Evolutionary conservation across 2,329 filamentous ascomycete species (phyloP).

Genomic region (Trichoderma sp.): DNA sequence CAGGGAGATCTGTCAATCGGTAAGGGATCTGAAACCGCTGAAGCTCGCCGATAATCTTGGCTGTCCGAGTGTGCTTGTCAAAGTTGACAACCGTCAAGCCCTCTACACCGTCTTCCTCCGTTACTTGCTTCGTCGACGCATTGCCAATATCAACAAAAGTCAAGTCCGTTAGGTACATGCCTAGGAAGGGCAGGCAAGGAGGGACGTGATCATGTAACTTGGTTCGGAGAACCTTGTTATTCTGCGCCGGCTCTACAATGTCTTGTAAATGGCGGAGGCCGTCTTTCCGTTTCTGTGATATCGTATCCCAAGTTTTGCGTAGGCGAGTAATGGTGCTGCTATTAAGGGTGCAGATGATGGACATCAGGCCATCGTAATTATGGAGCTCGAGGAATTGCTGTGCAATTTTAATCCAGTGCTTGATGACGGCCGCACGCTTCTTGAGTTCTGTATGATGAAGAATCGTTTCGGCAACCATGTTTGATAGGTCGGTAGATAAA

Average conservation of each 20-base stretch:
- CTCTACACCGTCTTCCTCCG: constrained; percentile 60
- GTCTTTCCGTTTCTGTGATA: constrained; percentile 79
- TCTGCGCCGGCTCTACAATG: constrained; percentile 86
- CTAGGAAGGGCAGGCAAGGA: constrained; percentile 91
- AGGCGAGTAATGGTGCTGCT: constrained; percentile 86
- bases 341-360: constrained; percentile 91
- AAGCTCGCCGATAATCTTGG: constrained; percentile 91
- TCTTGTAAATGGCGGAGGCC: constrained; percentile 73
- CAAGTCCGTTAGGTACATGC: constrained; percentile 93
- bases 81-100: constrained; percentile 88
- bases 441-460: constrained; percentile 85
- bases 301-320: constrained; percentile 85
- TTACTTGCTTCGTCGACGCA: constrained; percentile 73
- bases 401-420: constrained; percentile 97
- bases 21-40: constrained; percentile 97
- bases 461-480: constrained; percentile 90
- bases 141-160: constrained; percentile 97
- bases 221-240: constrained; percentile 82
- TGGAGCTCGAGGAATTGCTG: constrained; percentile 81
- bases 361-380: constrained; percentile 97
- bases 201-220: constrained; percentile 82
- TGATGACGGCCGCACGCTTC: constrained; percentile 84
- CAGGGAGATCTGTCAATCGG: constrained; percentile 73
- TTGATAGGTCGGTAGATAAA: constrained; percentile 86
- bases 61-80: constrained; percentile 92